Conservation (phyloP, 495 filamentous ascomycete genomes). For the Penicillium manginii region DNA sequence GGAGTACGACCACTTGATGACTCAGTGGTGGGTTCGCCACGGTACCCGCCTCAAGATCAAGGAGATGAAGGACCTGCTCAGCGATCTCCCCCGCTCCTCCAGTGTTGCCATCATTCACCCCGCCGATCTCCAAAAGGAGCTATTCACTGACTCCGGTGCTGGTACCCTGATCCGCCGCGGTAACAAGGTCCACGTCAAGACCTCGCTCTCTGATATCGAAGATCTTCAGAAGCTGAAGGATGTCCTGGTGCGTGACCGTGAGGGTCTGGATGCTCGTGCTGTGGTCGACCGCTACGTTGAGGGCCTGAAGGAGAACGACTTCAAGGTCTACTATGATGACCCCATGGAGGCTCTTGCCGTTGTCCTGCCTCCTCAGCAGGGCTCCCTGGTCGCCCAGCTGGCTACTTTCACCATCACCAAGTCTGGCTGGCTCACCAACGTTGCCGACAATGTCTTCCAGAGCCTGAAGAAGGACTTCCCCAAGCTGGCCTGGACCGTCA, state of each 20-base stretch:
- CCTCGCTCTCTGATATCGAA: constrained; percentile 75
- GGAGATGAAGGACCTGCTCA: constrained; percentile 93
- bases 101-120: constrained; percentile 98
- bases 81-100: constrained; percentile 83
- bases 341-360: constrained; percentile 96
- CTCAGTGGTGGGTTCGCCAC: constrained; percentile 93
- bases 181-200: constrained; percentile 82
- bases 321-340: constrained; percentile 95
- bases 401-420: constrained; percentile 96
- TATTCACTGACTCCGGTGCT: constrained; percentile 95
- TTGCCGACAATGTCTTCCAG: constrained; percentile 96
- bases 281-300: constrained; percentile 88
- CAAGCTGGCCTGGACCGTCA: constrained; percentile 95
- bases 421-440: constrained; percentile 91
- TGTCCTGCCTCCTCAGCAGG: constrained; percentile 71
- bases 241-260: constrained; percentile 82
- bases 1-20: constrained; percentile 94
- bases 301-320: constrained; percentile 71
- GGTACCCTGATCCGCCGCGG: constrained; percentile 93
- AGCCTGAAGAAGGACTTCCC: constrained; percentile 91
- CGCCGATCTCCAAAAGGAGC: constrained; percentile 89
- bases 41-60: constrained; percentile 98
- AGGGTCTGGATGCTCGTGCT: constrained; percentile 78
- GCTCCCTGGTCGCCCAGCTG: constrained; percentile 67
- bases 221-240: constrained; percentile 78